Base-by-base conservation (phyloP, 2,329 filamentous ascomycete genomes). In the Daldinia sp. region DNA sequence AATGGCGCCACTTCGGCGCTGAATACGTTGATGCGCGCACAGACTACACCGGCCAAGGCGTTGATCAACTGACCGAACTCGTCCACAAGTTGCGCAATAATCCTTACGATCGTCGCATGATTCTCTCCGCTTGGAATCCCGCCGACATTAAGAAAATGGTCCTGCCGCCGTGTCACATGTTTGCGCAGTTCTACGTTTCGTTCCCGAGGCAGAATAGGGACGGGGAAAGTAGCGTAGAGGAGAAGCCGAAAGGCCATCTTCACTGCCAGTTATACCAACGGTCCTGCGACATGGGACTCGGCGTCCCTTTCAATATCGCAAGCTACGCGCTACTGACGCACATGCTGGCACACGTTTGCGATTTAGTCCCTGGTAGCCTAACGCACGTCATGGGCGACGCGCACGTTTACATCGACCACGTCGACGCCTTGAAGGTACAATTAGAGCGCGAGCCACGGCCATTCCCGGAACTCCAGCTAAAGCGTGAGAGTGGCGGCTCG, bases 371-470 rank as follows among this genome's bases (percentile, higher is more conserved):
- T 0, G 96, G 95, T 0, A 95, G 89, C 58, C 86, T 99, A 69
- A 96, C 94, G 42, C 96, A 98, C 80, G 94, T 94, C 55, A 97
- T 99, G 94, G 96, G 96, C 13, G 96, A 99, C 80, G 93, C 95
- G n/a, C 96, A 99, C 80, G 91, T 99, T 1, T 99, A 99, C 81
- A 82, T 91, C 6, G 95, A 99, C 79, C 96, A 99, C 79, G 88
- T 97, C 6, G 94, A 97, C 60, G 94, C 96, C 12, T 83, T 99
- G 65, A 87, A 91, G 77, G 86, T 89, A 62, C 96, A 99, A 82
- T 78, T 98, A 37, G 87, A 89, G 78, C 85, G 96, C 6, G 92
- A 94, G 78, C 96, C 96, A 28, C 87, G 89, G 10, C 86, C 88
- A 0, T 98, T 98, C 73, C 96, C 96, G 0, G 88, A 88, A 55